phyloP scores from a whole-genome alignment of 1,139 yeast species.

The Suhomyces ambrosiae region DNA sequence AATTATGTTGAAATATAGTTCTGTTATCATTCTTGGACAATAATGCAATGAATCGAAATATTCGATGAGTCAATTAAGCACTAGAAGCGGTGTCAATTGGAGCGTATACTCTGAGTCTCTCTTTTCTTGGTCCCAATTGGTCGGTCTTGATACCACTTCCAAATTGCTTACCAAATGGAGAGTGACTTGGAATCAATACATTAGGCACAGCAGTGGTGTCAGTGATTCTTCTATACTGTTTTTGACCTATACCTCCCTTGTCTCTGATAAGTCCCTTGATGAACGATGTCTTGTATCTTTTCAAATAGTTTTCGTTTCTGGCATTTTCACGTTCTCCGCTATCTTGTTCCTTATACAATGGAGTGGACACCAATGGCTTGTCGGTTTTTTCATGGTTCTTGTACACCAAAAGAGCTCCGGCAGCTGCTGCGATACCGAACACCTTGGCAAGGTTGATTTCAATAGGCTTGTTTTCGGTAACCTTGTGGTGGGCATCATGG shows the following conservation, averaged over 20 bases:
- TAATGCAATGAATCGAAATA: not conserved
- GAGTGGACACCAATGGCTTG: constrained; percentile 43
- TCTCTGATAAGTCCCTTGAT: constrained; percentile 47
- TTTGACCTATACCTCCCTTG: constrained; percentile 52
- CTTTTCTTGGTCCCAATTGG: constrained; percentile 51
- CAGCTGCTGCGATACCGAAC: constrained; percentile 45
- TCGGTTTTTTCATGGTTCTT: constrained; percentile 38
- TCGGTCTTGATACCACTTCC: constrained; percentile 51
- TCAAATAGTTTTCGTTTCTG: constrained; percentile 42
- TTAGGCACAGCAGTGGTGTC: constrained; percentile 35
- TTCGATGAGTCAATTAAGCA: constrained; percentile 3
- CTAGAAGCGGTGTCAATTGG: constrained; percentile 24
- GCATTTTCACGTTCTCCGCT: constrained; percentile 35
- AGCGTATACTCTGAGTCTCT: constrained; percentile 44
- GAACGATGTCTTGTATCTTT: constrained; percentile 46
- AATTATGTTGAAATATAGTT: not conserved
- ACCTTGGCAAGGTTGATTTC: constrained; percentile 46
- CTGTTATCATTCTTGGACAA: constrained; percentile 1
- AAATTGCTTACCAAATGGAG: constrained; percentile 44
- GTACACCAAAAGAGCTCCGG: constrained; percentile 44
- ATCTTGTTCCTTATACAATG: constrained; percentile 40
- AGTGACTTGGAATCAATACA: constrained; percentile 46
- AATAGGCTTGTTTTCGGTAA: constrained; percentile 32
- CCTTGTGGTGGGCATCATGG: constrained; percentile 29
- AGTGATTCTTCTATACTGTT: constrained; percentile 39